phyloP scores from a whole-genome alignment of 441 rosid genomes.

The Pelargonium exstipulatum region DNA sequence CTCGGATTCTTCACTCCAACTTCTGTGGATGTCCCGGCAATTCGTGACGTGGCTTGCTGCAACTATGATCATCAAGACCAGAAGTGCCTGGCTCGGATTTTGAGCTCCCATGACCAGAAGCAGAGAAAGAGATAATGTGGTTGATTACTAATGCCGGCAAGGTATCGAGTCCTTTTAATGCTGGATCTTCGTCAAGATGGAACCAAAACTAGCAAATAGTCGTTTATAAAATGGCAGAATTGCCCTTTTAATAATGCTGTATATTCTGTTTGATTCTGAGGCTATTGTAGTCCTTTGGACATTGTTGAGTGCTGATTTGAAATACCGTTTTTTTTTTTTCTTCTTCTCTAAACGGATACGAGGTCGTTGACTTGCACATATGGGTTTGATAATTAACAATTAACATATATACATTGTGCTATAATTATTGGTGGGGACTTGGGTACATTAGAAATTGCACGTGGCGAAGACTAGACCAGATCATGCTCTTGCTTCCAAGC shows the following conservation, averaged over 20 bases:
- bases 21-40: slow-evolving; percentile 28
- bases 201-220: slow-evolving; percentile 24
- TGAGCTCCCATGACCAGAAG: slow-evolving; percentile 28
- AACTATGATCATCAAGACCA: slow-evolving; percentile 29
- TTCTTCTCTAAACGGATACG: slow-evolving; percentile 5
- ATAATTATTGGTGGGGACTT: slow-evolving; percentile 14
- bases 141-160: too few relatives aligned
- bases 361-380: slow-evolving; percentile 21
- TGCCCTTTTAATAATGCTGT: slow-evolving; percentile 24
- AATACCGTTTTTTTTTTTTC: neutral
- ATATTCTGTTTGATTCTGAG: slow-evolving; percentile 5
- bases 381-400: slow-evolving; percentile 13
- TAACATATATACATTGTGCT: neutral
- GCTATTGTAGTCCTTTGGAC: slow-evolving; percentile 24
- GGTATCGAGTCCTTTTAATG: slow-evolving; percentile 14
- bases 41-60: slow-evolving; percentile 25
- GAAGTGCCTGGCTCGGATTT: slow-evolving; percentile 21
- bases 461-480: neutral
- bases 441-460: neutral
- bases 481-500: neutral
- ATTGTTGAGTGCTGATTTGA: slow-evolving; percentile 16
- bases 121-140: slow-evolving; percentile 11
- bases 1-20: slow-evolving; percentile 13
- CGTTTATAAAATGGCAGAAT: slow-evolving; percentile 22
- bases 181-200: slow-evolving; percentile 17